These are phyloP conservation scores for Ophiostoma australiae DNA, from an alignment of 2,329 filamentous ascomycete genomes.

Conservation along the genomic window DNA sequence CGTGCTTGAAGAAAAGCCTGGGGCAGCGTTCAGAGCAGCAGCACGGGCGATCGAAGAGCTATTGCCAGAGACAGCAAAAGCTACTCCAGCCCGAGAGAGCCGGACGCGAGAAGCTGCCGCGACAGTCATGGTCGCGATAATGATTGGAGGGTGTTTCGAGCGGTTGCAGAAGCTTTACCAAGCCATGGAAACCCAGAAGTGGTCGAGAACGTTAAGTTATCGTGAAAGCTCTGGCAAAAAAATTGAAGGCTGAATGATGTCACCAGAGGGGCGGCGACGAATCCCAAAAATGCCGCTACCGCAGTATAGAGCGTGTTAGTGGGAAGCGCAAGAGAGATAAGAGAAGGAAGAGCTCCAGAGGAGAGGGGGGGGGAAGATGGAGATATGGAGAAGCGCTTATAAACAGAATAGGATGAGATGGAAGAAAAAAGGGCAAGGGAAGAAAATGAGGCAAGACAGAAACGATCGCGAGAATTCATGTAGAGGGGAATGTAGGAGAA, in stretches of 20 bases:
- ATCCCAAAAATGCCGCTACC: slow-evolving; percentile 19
- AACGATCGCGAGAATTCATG: background rate
- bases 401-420: background rate
- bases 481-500: background rate
- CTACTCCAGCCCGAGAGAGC: slow-evolving; percentile 18
- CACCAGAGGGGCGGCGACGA: slow-evolving; percentile 16
- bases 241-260: slow-evolving; percentile 15
- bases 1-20: background rate
- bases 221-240: background rate
- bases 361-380: background rate
- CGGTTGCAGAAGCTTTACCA: background rate
- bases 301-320: slow-evolving; percentile 16
- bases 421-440: background rate
- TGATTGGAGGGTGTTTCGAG: background rate
- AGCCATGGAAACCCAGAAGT: background rate
- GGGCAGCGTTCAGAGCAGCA: background rate
- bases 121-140: slow-evolving; percentile 19
- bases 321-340: slow-evolving; percentile 3
- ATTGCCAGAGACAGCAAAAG: background rate
- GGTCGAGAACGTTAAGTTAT: background rate
- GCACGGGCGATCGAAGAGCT: background rate
- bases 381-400: background rate
- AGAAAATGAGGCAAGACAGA: background rate
- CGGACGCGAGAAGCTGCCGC: slow-evolving; percentile 15
- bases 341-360: background rate